A percentile compares a stretch with the other conserved stretches of the same genome.
These are phyloP conservation scores for Botrytis medusae DNA, from an alignment of 2,329 filamentous ascomycete species.

Conservation along the genomic window DNA sequence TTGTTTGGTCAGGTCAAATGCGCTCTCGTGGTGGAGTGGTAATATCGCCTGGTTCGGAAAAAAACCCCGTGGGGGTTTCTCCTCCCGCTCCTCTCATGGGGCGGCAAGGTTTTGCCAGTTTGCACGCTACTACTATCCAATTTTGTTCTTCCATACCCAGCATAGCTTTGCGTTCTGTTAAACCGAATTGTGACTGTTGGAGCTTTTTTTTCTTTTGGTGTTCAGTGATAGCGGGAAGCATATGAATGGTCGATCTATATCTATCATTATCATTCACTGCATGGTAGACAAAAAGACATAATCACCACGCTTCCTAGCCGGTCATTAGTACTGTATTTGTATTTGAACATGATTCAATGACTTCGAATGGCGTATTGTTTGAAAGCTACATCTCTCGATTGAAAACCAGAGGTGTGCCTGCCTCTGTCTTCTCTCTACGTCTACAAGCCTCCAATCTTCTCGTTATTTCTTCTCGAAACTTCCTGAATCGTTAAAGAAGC, in stretches of 20 bases:
- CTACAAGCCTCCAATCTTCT: neutral
- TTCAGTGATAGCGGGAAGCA: neutral
- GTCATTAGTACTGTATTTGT: neutral
- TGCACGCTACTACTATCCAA: neutral
- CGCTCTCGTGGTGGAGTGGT: conserved; percentile 1
- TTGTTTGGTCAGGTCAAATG: conserved; percentile 10
- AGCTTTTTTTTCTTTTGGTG: neutral
- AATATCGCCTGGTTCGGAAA: conserved; percentile 1
- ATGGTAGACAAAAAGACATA: neutral
- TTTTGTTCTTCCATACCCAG: too few species aligned
- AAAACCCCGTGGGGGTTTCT: conserved; percentile 4
- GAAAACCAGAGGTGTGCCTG: neutral
- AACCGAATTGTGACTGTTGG: neutral
- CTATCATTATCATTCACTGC: neutral
- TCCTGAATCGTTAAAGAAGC: neutral
- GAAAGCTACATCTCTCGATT: neutral
- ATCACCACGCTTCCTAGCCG: neutral
- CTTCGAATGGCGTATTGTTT: neutral
- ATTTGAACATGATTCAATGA: neutral
- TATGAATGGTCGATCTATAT: neutral
- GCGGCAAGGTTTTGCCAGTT: conserved; percentile 1
- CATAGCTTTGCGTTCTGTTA: neutral
- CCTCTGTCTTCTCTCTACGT: neutral
- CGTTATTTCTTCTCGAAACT: neutral
- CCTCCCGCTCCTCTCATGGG: neutral